A percentile compares a stretch with the other conserved stretches of the same genome.
Evolutionary conservation across 495 filamentous ascomycete species (phyloP).

Genomic region (Trichocladium uniseriatum): DNA sequence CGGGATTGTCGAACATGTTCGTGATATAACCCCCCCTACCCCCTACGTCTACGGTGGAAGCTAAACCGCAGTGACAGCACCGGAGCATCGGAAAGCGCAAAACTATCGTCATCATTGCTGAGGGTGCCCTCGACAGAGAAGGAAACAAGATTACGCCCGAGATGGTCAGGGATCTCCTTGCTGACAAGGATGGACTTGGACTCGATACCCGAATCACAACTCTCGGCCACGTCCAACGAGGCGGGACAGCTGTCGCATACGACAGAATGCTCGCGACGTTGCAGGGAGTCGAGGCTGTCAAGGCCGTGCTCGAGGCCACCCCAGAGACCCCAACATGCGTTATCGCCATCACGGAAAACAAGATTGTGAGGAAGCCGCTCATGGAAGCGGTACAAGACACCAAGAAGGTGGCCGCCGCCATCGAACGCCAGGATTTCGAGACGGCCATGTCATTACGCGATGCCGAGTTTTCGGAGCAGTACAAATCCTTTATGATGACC

Average conservation of each 20-base stretch:
- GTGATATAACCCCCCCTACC: conserved; percentile 8
- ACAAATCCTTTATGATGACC: conserved; percentile 80
- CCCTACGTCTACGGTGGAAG: too few species aligned
- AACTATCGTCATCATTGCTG: conserved; percentile 95
- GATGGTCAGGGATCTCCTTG: conserved; percentile 79
- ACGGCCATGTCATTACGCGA: conserved; percentile 80
- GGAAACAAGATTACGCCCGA: conserved; percentile 73
- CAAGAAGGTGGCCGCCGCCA: conserved; percentile 70
- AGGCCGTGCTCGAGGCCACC: conserved; percentile 85
- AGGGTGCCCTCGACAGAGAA: conserved; percentile 81
- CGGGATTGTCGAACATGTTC: conserved; percentile 63
- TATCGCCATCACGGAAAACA: conserved; percentile 95
- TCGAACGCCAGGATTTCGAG: conserved; percentile 72
- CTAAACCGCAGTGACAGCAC: conserved; percentile 48
- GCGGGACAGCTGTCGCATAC: conserved; percentile 84
- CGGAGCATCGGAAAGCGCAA: conserved; percentile 86
- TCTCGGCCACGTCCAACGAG: conserved; percentile 91
- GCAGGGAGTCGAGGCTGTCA: conserved; percentile 93
- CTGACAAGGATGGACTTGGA: conserved; percentile 55
- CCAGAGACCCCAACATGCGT: conserved; percentile 87
- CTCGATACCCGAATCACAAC: conserved; percentile 94
- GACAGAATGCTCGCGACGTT: conserved; percentile 89
- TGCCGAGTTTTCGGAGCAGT: conserved; percentile 89
- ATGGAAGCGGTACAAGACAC: conserved; percentile 82
- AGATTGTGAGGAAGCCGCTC: conserved; percentile 81